phyloP scores from a whole-genome alignment of 331 rosid species.

The Rhamnella rubrinervis region DNA sequence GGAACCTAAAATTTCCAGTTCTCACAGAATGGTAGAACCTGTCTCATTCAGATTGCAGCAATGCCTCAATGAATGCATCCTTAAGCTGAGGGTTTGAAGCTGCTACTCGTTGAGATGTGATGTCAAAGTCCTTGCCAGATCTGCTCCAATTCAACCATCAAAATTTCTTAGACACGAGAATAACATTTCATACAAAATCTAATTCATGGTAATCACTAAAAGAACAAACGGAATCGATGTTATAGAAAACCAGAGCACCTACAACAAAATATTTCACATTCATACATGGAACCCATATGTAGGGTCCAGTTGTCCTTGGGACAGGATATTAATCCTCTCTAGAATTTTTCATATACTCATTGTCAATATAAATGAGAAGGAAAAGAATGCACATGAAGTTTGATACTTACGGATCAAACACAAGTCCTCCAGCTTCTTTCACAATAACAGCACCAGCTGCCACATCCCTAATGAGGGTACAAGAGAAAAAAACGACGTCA shows the following conservation, averaged over 20 bases:
- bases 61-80: constrained; percentile 65
- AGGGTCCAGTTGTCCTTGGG: not conserved
- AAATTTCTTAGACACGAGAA: constrained; percentile 10
- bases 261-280: too few species aligned
- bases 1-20: constrained; percentile 10
- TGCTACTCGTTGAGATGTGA: constrained; percentile 78
- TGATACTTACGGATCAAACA: constrained; percentile 90
- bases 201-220: constrained; percentile 7
- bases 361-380: constrained; percentile 15
- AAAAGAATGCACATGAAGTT: constrained; percentile 13
- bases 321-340: constrained; percentile 14
- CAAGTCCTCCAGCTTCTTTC: constrained; percentile 89
- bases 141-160: constrained; percentile 50
- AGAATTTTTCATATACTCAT: constrained; percentile 22
- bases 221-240: not conserved
- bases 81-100: constrained; percentile 82
- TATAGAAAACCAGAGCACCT: not conserved
- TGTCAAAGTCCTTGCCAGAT: constrained; percentile 80
- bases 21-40: constrained; percentile 10
- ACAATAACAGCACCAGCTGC: constrained; percentile 95
- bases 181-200: constrained; percentile 14
- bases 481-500: constrained; percentile 21
- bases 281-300: too few species aligned
- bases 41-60: constrained; percentile 56
- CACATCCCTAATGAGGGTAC: constrained; percentile 70